Evolutionary conservation across 108 stramenopile genomes (phyloP).

Genomic region (Nitzschia inconspicua): DNA sequence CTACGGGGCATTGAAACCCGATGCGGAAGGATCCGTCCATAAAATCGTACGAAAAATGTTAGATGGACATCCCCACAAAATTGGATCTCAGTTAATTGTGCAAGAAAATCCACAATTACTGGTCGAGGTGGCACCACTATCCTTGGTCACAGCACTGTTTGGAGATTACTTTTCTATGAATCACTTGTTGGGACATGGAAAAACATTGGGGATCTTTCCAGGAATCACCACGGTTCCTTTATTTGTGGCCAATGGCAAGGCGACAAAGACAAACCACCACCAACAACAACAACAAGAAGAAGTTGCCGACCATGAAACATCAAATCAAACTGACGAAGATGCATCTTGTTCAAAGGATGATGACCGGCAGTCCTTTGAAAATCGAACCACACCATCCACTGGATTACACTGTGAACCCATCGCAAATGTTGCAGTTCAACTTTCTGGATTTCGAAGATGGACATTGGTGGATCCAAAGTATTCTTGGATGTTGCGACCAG

Average conservation of each 20-base stretch:
- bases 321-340: neutral
- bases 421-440: constrained; percentile 77
- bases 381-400: constrained; percentile 32
- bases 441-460: constrained; percentile 63
- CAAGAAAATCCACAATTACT: constrained; percentile 53
- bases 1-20: constrained; percentile 51
- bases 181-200: constrained; percentile 17
- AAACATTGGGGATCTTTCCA: constrained; percentile 28
- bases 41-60: constrained; percentile 32
- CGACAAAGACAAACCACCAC: neutral
- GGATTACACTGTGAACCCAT: constrained; percentile 86
- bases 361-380: neutral
- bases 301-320: neutral
- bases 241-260: constrained; percentile 49
- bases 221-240: constrained; percentile 64
- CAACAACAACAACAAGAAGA: neutral
- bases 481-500: constrained; percentile 48
- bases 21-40: constrained; percentile 26
- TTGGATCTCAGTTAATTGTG: constrained; percentile 69
- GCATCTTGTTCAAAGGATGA: neutral
- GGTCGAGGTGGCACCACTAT: constrained; percentile 30
- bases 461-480: constrained; percentile 65
- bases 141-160: constrained; percentile 57
- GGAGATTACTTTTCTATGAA: constrained; percentile 56
- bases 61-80: constrained; percentile 53